Evolutionary conservation across 1,139 yeast genomes (phyloP), one percentile per base, ranked within the genome.

Genomic region (Suhomyces wounanorum): DNA sequence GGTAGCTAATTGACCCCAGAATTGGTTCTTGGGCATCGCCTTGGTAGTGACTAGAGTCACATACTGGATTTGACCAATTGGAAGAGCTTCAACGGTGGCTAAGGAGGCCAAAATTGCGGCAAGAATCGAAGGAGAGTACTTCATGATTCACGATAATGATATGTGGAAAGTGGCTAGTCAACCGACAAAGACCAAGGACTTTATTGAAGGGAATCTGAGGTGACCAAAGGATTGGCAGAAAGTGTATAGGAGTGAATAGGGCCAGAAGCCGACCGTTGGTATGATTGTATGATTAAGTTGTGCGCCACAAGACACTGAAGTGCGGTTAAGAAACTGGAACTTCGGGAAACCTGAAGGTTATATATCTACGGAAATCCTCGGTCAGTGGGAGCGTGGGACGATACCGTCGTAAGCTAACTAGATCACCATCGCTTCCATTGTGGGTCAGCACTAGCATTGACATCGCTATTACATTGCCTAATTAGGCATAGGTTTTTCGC

Each of bases 21-120:
- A 43, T 10, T 38, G 30, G 17, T 17, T 33, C 35, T 26, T 38
- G 43, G 51, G 47, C 8, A 48, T 31, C 11, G 4, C 11, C 40
- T 48, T 59, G 55, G 67, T 63, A n/a, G 58, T 51, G 11, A 56
- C 54, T 14, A 54, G 48, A 3, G 66, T 61, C 21, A 62, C 60
- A 26, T 57, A 57, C 23, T 55, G 53, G 13, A 59, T 48, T 33
- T 54, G 52, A 23, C 52, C 51, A 6, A 52, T 49, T 8, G 60
- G 51, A 10, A 50, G 50, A 1, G 55, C 52, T 7, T 58, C 56
- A 6, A 63, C 59, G 3, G 62, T 45, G 7, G 52, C 52, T 21
- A 51, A 43, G 35, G 55, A 17, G 11, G 49, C 49, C 41, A 53
- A 26, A 14, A 56, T 47, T 40, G 55, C 45, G 5, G 52, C 50